Base-by-base conservation (phyloP, 352 stramenopile genomes). In the Globisporangium splendens region DNA sequence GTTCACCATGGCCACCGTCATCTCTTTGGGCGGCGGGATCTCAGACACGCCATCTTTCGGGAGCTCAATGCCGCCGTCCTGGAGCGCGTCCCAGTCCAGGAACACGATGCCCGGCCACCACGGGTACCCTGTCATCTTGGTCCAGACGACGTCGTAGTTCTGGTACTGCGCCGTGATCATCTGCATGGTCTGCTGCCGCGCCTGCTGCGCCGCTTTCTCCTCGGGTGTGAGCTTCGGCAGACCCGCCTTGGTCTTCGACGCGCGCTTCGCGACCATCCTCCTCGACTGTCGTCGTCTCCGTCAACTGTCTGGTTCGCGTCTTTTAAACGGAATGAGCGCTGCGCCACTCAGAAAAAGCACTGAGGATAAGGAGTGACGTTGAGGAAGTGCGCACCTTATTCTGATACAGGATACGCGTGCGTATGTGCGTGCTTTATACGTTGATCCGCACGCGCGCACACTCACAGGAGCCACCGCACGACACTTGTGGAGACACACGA, bases 101-200 rank as follows among this genome's bases (percentile, higher is more conserved):
- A 95, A 95, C 20, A 95, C 54, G 51, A 95, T 67, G 39, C 68
- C 79, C 2, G 86, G 86, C 86, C 86, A 95, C 79, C 80, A 93
- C 63, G 86, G 83, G 50, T 74, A 95, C 13, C 73, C 68, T 4
- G 51, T 35, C 38, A 91, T 73, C 58, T 90, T 89, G 44, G 76
- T 70, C 86, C 86, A 95, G 4, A 95, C 86, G 13, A 95, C 63
- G 59, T 92, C 82, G 48, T 81, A 83, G 57, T 88, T 76, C 31
- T 73, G 72, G 66, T 89, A 91, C 33, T 77, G 44, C 61, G 82
- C 72, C 41, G 84, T 59, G 28, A 90, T 72, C 20, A 71, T 58
- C 6, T 56, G 35, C n/a, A 81, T 61, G 18, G 67, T 65, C 31
- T 79, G 58, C 18, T 59, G 24, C 15, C 68, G 74, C 21, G 60